phyloP scores from a whole-genome alignment of 805 yeast species.

The Vanderwaltozyma tropicalis region DNA sequence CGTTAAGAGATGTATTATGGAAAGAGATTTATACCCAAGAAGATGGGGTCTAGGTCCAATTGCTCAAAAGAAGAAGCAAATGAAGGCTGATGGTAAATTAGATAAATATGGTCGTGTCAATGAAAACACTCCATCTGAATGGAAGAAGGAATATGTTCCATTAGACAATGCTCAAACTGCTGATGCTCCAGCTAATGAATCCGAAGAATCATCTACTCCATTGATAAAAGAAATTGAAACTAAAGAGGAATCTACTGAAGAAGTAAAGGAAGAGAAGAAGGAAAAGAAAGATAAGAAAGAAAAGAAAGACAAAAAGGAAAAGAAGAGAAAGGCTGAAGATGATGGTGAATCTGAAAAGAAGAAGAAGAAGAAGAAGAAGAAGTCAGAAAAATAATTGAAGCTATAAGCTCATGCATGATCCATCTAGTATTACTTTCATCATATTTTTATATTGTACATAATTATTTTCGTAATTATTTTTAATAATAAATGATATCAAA shows the following conservation, averaged over 20 bases:
- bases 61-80: conserved; percentile 96
- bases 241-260: background rate
- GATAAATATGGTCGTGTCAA: conserved; percentile 91
- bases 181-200: conserved; percentile 25
- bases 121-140: conserved; percentile 85
- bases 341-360: conserved; percentile 4
- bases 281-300: conserved; percentile 4
- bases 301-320: conserved; percentile 4
- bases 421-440: too few relatives aligned
- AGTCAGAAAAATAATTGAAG: background rate
- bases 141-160: conserved; percentile 80
- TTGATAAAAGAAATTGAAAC: conserved; percentile 4
- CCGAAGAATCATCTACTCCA: conserved; percentile 17
- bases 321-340: conserved; percentile 6
- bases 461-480: too few relatives aligned
- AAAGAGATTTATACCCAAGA: conserved; percentile 97
- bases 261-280: background rate
- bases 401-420: too few relatives aligned
- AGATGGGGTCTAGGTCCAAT: conserved; percentile 99
- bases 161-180: conserved; percentile 47
- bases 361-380: conserved; percentile 6
- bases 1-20: conserved; percentile 99
- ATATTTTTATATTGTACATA: too few relatives aligned
- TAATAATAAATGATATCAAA: too few relatives aligned
- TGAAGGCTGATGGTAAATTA: conserved; percentile 93